Percentiles rank a stretch among this genome's conserved stretches.
Conservation (phyloP, 208 protist species). For the Crithidia mellificae region DNA sequence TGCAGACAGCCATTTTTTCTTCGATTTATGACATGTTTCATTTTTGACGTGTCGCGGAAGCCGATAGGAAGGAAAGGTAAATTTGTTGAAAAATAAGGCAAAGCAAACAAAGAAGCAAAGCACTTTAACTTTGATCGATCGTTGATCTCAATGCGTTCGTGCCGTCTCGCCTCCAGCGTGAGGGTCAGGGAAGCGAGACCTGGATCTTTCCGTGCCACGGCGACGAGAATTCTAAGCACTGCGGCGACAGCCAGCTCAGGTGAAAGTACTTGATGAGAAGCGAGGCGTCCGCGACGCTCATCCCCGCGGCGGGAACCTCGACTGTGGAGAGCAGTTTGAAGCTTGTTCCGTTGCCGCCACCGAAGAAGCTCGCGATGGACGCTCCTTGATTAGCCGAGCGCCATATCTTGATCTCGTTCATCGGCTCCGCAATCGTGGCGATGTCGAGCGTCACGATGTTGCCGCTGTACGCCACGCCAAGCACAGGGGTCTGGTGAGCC, state of each 20-base stretch:
- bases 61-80: too few species aligned
- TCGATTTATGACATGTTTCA: too few species aligned
- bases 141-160: too few species aligned
- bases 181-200: constrained; percentile 32
- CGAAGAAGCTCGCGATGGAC: constrained; percentile 46
- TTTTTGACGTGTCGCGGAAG: too few species aligned
- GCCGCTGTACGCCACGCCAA: constrained; percentile 77
- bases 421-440: constrained; percentile 64
- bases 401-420: constrained; percentile 73
- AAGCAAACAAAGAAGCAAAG: too few species aligned
- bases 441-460: constrained; percentile 71
- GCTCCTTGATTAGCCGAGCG: constrained; percentile 36
- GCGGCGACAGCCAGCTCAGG: constrained; percentile 80
- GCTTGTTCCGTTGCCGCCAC: constrained; percentile 17
- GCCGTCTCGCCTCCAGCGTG: not conserved
- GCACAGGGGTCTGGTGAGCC: constrained; percentile 51
- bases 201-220: constrained; percentile 75
- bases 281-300: constrained; percentile 9
- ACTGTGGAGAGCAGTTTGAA: constrained; percentile 39
- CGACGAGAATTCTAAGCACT: constrained; percentile 75
- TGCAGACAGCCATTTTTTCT: too few species aligned
- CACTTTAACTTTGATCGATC: too few species aligned
- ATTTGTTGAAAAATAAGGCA: too few species aligned
- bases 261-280: constrained; percentile 51
- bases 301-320: constrained; percentile 27